A percentile compares a stretch with the other conserved stretches of the same genome.
Conservation (phyloP, 164 flowering plant species). For the Nymphaea colorata region DNA sequence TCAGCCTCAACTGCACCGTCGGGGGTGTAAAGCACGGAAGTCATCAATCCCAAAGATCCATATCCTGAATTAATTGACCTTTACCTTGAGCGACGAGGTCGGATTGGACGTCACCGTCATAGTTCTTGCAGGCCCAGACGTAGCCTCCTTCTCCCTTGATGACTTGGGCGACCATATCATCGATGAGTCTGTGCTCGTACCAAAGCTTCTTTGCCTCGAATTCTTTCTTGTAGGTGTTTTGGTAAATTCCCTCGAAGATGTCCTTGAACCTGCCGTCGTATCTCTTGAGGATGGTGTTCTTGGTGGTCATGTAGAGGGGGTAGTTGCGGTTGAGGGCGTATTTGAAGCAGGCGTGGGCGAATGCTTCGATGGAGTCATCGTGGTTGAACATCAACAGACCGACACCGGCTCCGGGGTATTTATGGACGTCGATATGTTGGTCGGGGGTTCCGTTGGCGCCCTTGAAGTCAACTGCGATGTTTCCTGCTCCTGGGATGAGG, state of each 20-base stretch:
- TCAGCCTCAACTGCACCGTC: conserved; percentile 94
- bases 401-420: too few species aligned
- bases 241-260: conserved; percentile 75
- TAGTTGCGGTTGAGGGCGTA: too few species aligned
- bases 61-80: too few species aligned
- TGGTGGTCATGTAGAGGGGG: too few species aligned
- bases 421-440: too few species aligned
- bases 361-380: too few species aligned
- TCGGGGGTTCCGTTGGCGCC: too few species aligned
- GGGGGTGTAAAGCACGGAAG: conserved; percentile 88
- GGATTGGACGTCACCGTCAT: too few species aligned
- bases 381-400: too few species aligned
- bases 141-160: conserved; percentile 94
- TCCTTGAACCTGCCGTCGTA: conserved; percentile 96
- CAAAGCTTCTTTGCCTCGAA: conserved; percentile 75
- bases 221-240: conserved; percentile 60
- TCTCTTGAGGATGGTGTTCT: conserved; percentile 93
- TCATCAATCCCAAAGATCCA: conserved; percentile 97
- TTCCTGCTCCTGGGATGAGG: conserved; percentile 85
- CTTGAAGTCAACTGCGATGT: too few species aligned
- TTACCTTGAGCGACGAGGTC: too few species aligned
- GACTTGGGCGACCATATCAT: conserved; percentile 98
- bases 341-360: too few species aligned
- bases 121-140: conserved; percentile 98
- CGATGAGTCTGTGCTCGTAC: conserved; percentile 96